Conservation (phyloP, 106 monocot species). For the Allium cepa region DNA sequence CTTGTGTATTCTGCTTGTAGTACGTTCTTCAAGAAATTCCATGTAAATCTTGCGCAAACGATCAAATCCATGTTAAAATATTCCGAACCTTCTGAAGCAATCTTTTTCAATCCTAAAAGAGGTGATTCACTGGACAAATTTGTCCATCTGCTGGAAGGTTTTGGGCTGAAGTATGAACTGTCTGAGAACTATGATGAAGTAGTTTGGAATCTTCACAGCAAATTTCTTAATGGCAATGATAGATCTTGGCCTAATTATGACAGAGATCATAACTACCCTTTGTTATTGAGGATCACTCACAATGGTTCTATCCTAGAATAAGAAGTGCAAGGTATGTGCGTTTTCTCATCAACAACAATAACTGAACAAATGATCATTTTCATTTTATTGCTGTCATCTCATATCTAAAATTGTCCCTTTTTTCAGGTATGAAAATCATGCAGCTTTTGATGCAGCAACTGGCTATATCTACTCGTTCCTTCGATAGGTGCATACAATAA, state of each 20-base stretch:
- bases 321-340: slow-evolving; percentile 1
- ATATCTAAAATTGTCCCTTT: background rate
- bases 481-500: too few species aligned
- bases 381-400: too few species aligned
- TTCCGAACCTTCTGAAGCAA: slow-evolving; percentile 63
- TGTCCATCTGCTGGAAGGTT: slow-evolving; percentile 32
- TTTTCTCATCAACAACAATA: background rate
- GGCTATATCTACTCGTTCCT: background rate
- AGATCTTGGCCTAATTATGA: slow-evolving; percentile 76
- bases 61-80: slow-evolving; percentile 60
- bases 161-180: slow-evolving; percentile 52
- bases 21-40: slow-evolving; percentile 96
- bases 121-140: slow-evolving; percentile 86
- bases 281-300: slow-evolving; percentile 46
- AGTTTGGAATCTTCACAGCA: slow-evolving; percentile 68
- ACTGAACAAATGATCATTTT: too few species aligned
- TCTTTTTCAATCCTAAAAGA: slow-evolving; percentile 78
- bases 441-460: background rate
- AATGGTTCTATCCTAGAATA: background rate
- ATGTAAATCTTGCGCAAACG: slow-evolving; percentile 57
- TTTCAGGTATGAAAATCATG: background rate
- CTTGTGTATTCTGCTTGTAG: slow-evolving; percentile 25
- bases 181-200: slow-evolving; percentile 64
- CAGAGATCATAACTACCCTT: slow-evolving; percentile 81
- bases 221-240: slow-evolving; percentile 37